Evolutionary conservation across 192 early-diverging fungal species (phyloP).

Genomic region (Coemansia sp.): DNA sequence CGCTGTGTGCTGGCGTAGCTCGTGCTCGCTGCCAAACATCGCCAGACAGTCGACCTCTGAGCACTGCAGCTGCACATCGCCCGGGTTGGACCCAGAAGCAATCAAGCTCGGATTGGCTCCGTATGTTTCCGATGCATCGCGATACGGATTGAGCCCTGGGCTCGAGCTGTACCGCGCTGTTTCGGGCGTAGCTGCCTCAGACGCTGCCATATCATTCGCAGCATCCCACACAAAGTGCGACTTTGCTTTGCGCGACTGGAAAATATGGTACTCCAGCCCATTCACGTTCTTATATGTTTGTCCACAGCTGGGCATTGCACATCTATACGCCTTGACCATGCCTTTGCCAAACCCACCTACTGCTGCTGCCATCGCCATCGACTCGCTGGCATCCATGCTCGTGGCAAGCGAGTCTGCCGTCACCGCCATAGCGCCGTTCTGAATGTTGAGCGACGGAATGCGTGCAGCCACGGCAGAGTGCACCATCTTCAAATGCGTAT

Average conservation of each 20-base stretch:
- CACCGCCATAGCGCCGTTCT: not conserved
- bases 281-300: conserved; percentile 82
- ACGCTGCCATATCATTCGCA: not conserved
- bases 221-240: conserved; percentile 21
- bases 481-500: conserved; percentile 48
- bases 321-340: conserved; percentile 60
- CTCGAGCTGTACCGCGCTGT: conserved; percentile 1
- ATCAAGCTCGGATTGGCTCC: not conserved
- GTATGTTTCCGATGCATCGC: not conserved
- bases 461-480: conserved; percentile 34
- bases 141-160: not conserved
- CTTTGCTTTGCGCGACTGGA: conserved; percentile 57
- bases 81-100: too few relatives aligned
- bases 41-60: conserved; percentile 43
- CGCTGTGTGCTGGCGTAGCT: conserved; percentile 35
- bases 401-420: not conserved
- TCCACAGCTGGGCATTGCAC: conserved; percentile 64
- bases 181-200: not conserved
- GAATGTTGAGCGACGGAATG: conserved; percentile 39
- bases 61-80: conserved; percentile 24
- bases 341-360: conserved; percentile 2
- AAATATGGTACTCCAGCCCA: conserved; percentile 78
- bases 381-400: conserved; percentile 1
- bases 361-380: conserved; percentile 1
- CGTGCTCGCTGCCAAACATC: conserved; percentile 20